Evolutionary conservation across 345 rosid species (phyloP), one percentile per base, ranked within the genome.

Genomic region (Raphanus sativus): DNA sequence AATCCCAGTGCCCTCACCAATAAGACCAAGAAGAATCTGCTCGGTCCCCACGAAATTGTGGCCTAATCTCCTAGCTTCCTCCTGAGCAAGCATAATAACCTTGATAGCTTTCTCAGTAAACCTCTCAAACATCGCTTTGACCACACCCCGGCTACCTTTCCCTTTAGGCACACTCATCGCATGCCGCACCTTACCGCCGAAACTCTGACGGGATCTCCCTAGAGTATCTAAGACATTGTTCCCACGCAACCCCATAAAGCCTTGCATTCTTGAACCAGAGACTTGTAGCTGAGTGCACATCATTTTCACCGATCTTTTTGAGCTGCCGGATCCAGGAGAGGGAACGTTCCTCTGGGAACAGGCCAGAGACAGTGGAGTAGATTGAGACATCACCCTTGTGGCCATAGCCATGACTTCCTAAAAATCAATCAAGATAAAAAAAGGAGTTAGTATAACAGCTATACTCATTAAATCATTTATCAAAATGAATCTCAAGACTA

Each of bases 11-110:
- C 98, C 98, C 81, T 92, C 97, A 56, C 97, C 97, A 38, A 94
- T 92, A 64, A 94, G 97, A 75, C 98, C 97, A 45, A 94, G 81
- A 15, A 94, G 84, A 63, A 94, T 90, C 74, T 92, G 98, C 60
- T 94, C 97, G 0, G 98, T 94, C 48, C 98, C 98, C 59, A 92
- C 98, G 76, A 91, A 94, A 77, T 91, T 94, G 82, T 94, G 98
- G 70, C 98, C 97, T 65, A 94, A 90, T 73, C 97, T 86, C 74
- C 96, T 86, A 7, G 98, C 97, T 87, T 94, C 98, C 84, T 92
- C 97, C 79, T 94, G 97, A 5, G 98, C 97, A 86, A 90, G 97
- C 97, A 90, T 91, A 65, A 93, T 91, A 24, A 89, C 97, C 86
- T 93, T 91, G 78, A 93, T 91, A 30, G 98, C 95, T 62, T 93